These are phyloP conservation scores for Lentinula novae-zelandiae DNA, from an alignment of 1,284 basidiomycete genomes.

Conservation along the genomic window DNA sequence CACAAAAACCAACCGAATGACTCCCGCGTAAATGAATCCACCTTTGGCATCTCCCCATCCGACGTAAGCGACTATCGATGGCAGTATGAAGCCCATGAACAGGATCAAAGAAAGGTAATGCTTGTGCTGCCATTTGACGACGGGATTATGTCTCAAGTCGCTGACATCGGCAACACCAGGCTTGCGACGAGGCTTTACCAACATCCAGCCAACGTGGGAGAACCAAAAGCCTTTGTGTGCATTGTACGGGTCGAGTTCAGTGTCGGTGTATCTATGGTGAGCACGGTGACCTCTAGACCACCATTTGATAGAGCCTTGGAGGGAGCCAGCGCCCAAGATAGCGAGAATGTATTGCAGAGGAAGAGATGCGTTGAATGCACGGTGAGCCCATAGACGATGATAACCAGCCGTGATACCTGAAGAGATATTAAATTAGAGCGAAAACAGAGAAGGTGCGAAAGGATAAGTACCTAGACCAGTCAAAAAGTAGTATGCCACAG, in stretches of 20 bases:
- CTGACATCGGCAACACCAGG: constrained; percentile 88
- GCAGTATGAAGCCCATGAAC: constrained; percentile 71
- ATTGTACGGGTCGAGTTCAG: constrained; percentile 91
- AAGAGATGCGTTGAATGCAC: constrained; percentile 84
- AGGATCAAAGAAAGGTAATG: constrained; percentile 75
- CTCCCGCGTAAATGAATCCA: constrained; percentile 85
- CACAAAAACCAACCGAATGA: constrained; percentile 80
- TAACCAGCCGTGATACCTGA: constrained; percentile 75
- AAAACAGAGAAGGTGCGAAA: constrained; percentile 7
- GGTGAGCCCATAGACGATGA: constrained; percentile 91
- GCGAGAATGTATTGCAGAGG: constrained; percentile 80
- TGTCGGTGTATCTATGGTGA: constrained; percentile 94
- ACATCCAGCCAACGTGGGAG: constrained; percentile 92
- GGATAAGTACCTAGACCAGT: constrained; percentile 68
- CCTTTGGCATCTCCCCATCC: constrained; percentile 84
- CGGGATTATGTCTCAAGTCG: constrained; percentile 73
- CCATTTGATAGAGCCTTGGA: constrained; percentile 91
- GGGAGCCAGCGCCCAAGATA: constrained; percentile 78
- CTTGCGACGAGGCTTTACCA: constrained; percentile 83
- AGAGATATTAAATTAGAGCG: background rate
- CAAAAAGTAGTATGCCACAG: constrained; percentile 79
- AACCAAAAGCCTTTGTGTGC: constrained; percentile 80
- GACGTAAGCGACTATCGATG: constrained; percentile 74
- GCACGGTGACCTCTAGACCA: constrained; percentile 94
- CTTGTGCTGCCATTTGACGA: constrained; percentile 87